Evolutionary conservation across 306 rosid species (phyloP).

Genomic region (Cucurbita moschata): DNA sequence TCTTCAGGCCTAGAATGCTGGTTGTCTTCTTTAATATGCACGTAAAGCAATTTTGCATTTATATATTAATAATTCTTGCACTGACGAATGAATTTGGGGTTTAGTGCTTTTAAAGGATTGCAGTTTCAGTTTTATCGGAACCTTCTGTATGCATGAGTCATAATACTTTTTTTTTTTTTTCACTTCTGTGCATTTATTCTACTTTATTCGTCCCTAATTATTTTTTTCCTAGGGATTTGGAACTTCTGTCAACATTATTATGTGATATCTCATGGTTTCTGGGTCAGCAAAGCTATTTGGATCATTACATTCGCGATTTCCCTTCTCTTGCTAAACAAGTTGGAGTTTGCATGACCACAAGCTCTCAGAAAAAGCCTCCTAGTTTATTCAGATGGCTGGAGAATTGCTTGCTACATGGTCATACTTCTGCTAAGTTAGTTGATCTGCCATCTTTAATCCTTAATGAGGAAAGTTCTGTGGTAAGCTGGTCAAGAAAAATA

Average conservation of each 20-base stretch:
- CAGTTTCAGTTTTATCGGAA: not conserved
- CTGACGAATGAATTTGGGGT: not conserved
- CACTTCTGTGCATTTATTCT: not conserved
- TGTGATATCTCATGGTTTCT: slow-evolving; percentile 64
- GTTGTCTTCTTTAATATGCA: not conserved
- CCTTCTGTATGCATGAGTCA: not conserved
- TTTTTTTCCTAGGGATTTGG: slow-evolving; percentile 47
- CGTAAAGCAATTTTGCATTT: not conserved
- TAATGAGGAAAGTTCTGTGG: slow-evolving; percentile 58
- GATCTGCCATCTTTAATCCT: slow-evolving; percentile 57
- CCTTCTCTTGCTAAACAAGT: slow-evolving; percentile 48
- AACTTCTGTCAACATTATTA: slow-evolving; percentile 54
- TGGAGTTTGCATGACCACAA: slow-evolving; percentile 20
- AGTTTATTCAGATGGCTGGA: slow-evolving; percentile 90
- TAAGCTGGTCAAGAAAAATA: slow-evolving; percentile 68
- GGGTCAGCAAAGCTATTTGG: slow-evolving; percentile 61
- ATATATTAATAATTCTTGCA: not conserved
- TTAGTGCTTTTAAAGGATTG: not conserved
- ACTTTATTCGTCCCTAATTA: not conserved
- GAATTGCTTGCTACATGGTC: slow-evolving; percentile 66
- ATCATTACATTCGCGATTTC: slow-evolving; percentile 83
- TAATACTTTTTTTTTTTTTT: not conserved
- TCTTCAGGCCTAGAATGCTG: not conserved
- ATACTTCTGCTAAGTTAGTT: slow-evolving; percentile 24
- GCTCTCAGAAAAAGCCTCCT: slow-evolving; percentile 46